These are phyloP conservation scores for Plectranthus barbatus DNA, from an alignment of 257 asterid species.

Conservation along the genomic window DNA sequence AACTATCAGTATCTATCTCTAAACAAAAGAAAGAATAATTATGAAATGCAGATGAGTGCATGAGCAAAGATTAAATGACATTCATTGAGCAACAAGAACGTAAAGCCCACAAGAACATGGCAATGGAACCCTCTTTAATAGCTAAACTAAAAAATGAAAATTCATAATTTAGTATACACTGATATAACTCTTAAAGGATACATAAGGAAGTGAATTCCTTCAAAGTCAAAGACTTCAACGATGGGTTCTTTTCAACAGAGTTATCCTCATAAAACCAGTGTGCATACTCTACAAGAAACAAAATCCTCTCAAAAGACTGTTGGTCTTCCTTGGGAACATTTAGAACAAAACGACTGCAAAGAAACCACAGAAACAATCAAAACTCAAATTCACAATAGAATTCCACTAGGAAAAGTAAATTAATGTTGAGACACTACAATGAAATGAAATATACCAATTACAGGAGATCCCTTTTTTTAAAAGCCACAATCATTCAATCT, in stretches of 20 bases:
- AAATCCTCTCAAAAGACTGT: constrained; percentile 94
- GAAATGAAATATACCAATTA: background rate
- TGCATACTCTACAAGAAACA: constrained; percentile 96
- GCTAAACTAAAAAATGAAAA: background rate
- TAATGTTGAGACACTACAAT: background rate
- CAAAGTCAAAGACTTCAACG: constrained; percentile 82
- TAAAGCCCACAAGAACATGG: background rate
- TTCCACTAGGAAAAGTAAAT: background rate
- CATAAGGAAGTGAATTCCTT: constrained; percentile 89
- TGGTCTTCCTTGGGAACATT: constrained; percentile 99
- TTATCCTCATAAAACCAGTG: constrained; percentile 99
- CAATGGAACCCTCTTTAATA: background rate
- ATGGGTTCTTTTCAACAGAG: constrained; percentile 90
- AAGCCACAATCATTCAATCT: background rate
- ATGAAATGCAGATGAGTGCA: background rate
- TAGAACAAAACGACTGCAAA: constrained; percentile 91
- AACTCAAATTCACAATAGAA: background rate
- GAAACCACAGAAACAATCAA: background rate
- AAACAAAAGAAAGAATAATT: background rate
- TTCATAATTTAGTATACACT: background rate
- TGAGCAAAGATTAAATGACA: background rate
- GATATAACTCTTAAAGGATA: constrained; percentile 44
- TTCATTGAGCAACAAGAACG: background rate
- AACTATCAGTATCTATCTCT: background rate
- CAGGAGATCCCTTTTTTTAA: background rate